Conservation (phyloP, 768 basidiomycete genomes). For the Gloeopeniophorella convolvens region DNA sequence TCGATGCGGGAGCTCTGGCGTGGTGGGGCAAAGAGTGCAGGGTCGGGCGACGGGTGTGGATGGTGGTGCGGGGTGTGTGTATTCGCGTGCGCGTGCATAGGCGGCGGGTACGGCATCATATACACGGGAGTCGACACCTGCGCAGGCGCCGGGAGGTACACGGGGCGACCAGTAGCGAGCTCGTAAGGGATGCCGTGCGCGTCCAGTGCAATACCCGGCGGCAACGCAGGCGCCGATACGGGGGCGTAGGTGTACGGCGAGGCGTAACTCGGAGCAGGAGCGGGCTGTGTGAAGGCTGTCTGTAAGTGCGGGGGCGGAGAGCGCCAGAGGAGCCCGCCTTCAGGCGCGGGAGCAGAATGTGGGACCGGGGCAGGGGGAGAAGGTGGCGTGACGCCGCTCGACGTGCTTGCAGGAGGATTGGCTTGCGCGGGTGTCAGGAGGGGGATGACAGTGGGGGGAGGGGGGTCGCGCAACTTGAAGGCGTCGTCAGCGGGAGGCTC, state of each 20-base stretch:
- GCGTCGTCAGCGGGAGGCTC: constrained; percentile 47
- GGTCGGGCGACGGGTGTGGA: constrained; percentile 53
- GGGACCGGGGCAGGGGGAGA: constrained; percentile 3
- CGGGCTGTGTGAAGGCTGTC: constrained; percentile 34
- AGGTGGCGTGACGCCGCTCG: neutral
- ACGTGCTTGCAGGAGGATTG: neutral
- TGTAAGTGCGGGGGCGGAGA: constrained; percentile 39
- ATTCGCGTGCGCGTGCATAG: constrained; percentile 54
- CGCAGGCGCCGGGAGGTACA: constrained; percentile 48
- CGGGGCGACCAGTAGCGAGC: constrained; percentile 72
- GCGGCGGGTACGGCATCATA: constrained; percentile 55
- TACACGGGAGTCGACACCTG: constrained; percentile 36
- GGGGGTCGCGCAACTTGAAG: constrained; percentile 49
- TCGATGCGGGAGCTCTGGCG: constrained; percentile 66
- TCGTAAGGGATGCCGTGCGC: constrained; percentile 79
- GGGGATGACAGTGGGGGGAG: constrained; percentile 34
- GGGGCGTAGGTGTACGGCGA: constrained; percentile 59
- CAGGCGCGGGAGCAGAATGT: constrained; percentile 5
- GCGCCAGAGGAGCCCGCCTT: constrained; percentile 28
- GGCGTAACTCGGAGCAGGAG: constrained; percentile 53
- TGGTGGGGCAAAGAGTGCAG: constrained; percentile 69
- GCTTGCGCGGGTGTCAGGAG: constrained; percentile 23
- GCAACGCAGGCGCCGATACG: constrained; percentile 34
- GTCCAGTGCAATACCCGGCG: constrained; percentile 68
- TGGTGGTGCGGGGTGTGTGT: too few species aligned